Base-by-base conservation (phyloP, 495 filamentous ascomycete species). In the Hamigera avellanea region DNA sequence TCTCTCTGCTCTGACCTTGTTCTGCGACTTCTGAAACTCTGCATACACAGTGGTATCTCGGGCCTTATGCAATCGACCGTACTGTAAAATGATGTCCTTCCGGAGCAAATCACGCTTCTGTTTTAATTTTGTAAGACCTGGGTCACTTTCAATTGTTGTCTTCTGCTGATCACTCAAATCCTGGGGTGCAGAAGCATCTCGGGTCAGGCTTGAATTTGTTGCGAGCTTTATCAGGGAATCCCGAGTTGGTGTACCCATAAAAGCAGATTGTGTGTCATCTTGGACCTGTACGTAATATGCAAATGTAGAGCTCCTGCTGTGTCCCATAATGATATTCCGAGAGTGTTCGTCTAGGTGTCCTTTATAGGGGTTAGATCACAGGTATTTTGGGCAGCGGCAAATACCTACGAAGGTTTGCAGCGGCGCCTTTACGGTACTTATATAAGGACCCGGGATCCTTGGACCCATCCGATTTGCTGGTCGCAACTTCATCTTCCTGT, bases 11-110 rank as follows among this genome's bases (percentile, higher is more conserved):
- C 35, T 26, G 7, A 49, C 21, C 32, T 45, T 27, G 1, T 32
- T 32, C 31, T 49, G 27, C 2, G 41, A 28, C n/a, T 32, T 37
- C 13, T 35, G 9, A 14, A 41, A 47, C 44, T 39, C 26, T 14
- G 16, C 12, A n/a, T 14, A 45, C 18, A 27, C 33, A 7, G 16
- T 12, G 10, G 45, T 31, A 12, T 17, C 42, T 32, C 14, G 16
- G 3, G 41, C 46, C 14, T 37, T 3, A 18, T 15, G 15, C n/a
- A 36, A 2, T 18, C 14, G 16, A 26, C 14, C 3, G 19, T 25
- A 36, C 19, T 21, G 7, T 26, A 18, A 2, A 14, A 36, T 36
- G 8, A 36, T 7, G 9, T 36, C 34, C 9, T 12, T 2, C 3
- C 21, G 34, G 16, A 36, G 34, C 2, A 3, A 10, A 23, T 26